Evolutionary conservation across 306 rosid genomes (phyloP).

Genomic region (Psophocarpus tetragonolobus): DNA sequence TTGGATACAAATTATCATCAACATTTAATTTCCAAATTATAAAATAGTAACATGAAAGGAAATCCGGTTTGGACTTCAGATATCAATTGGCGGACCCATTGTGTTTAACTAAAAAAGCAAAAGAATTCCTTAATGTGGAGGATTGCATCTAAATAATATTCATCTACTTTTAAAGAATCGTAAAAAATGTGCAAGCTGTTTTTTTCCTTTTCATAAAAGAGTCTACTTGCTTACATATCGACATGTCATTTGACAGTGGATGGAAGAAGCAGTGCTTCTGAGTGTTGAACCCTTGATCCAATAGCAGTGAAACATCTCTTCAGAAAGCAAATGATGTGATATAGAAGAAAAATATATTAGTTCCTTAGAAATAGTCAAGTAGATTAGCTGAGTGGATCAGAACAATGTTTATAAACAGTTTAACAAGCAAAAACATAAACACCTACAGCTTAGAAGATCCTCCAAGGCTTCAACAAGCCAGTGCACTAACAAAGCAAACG

Average conservation of each 20-base stretch:
- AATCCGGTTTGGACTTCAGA: neutral
- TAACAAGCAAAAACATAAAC: constrained; percentile 14
- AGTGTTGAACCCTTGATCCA: constrained; percentile 83
- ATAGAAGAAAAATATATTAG: constrained; percentile 26
- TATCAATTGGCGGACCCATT: constrained; percentile 14
- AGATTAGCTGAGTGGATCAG: constrained; percentile 3
- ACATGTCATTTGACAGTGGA: constrained; percentile 84
- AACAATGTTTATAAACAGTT: constrained; percentile 21
- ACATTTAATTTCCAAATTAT: neutral
- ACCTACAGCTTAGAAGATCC: neutral
- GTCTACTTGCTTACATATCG: constrained; percentile 72
- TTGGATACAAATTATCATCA: neutral
- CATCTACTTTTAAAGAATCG: neutral
- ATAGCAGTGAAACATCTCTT: constrained; percentile 85
- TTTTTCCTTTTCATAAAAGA: neutral
- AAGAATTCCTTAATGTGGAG: neutral
- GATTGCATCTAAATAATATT: neutral
- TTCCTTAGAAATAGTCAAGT: constrained; percentile 5
- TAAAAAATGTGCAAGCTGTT: neutral
- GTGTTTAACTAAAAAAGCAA: neutral
- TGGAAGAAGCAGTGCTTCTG: constrained; percentile 83
- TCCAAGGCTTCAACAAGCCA: constrained; percentile 13
- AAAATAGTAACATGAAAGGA: constrained; percentile 13
- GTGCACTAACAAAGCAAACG: neutral
- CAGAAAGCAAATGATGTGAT: constrained; percentile 33